Conservation (phyloP, 306 rosid species). For the Casuarina glauca region DNA sequence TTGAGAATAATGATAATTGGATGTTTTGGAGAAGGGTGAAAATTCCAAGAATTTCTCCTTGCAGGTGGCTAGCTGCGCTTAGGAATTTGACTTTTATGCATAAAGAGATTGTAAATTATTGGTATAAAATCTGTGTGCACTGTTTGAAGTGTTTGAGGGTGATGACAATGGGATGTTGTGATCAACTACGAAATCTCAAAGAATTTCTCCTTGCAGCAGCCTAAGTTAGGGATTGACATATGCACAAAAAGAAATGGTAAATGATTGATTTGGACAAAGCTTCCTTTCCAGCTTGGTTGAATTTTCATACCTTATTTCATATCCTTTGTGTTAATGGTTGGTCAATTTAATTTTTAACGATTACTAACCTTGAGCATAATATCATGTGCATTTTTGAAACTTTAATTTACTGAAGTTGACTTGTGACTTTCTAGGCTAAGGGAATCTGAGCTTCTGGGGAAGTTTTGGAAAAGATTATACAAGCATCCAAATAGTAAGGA, state of each 20-base stretch:
- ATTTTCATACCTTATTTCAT: no score
- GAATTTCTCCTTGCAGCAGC: background rate
- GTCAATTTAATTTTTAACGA: no score
- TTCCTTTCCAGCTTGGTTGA: background rate
- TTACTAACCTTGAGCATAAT: no score
- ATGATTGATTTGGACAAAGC: background rate
- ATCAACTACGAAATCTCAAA: conserved; percentile 2
- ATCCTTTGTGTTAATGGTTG: no score
- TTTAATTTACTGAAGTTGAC: no score
- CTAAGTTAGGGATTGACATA: background rate
- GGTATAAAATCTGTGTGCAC: background rate
- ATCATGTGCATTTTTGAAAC: no score
- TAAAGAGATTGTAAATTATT: no score
- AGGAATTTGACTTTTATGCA: no score
- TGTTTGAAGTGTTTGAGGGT: conserved; percentile 8
- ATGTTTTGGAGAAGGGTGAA: conserved; percentile 3
- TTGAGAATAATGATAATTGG: conserved; percentile 1
- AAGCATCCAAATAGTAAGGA: no score
- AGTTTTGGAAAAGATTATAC: no score
- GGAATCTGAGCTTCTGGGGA: no score
- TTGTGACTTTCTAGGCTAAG: no score
- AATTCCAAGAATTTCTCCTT: background rate
- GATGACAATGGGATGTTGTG: background rate
- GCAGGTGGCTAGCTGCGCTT: background rate
- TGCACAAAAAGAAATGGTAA: background rate